A percentile compares a stretch with the other conserved stretches of the same genome.
phyloP scores from a whole-genome alignment of 2,329 filamentous ascomycete genomes.

The Domatiomyces catenatus region DNA sequence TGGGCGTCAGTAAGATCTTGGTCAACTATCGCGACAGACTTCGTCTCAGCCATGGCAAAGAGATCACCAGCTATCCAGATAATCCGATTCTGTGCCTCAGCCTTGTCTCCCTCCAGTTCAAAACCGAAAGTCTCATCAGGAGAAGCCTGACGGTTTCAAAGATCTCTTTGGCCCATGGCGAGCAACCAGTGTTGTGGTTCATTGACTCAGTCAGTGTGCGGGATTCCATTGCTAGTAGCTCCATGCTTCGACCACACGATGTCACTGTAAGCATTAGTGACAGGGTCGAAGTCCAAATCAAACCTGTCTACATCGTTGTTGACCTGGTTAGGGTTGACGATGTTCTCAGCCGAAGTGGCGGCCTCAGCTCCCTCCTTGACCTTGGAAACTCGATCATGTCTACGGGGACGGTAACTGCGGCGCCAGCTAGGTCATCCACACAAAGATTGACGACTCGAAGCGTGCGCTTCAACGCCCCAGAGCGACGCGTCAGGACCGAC shows the following conservation, averaged over 20 bases:
- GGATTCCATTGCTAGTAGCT: constrained; percentile 17
- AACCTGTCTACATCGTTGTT: constrained; percentile 60
- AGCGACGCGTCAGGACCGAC: constrained; percentile 7
- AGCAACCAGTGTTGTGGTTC: constrained; percentile 38
- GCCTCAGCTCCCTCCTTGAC: constrained; percentile 78
- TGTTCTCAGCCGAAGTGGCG: constrained; percentile 75
- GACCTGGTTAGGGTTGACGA: constrained; percentile 74
- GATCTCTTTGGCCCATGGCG: constrained; percentile 33
- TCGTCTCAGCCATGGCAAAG: background rate
- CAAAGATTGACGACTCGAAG: constrained; percentile 23
- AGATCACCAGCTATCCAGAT: background rate
- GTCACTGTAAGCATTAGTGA: constrained; percentile 10
- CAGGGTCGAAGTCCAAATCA: constrained; percentile 50
- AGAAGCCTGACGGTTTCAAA: constrained; percentile 20
- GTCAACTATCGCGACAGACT: background rate
- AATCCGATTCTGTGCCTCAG: constrained; percentile 1
- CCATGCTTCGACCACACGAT: constrained; percentile 16
- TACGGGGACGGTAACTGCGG: constrained; percentile 39
- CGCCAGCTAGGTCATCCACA: background rate
- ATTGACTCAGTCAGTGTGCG: constrained; percentile 33
- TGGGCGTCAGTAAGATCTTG: background rate
- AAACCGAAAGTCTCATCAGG: background rate
- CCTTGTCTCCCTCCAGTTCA: background rate
- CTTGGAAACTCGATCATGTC: constrained; percentile 73
- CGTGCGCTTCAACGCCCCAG: constrained; percentile 41